phyloP scores from a whole-genome alignment of 805 yeast genomes.

The Wickerhamiella allomyrinae region DNA sequence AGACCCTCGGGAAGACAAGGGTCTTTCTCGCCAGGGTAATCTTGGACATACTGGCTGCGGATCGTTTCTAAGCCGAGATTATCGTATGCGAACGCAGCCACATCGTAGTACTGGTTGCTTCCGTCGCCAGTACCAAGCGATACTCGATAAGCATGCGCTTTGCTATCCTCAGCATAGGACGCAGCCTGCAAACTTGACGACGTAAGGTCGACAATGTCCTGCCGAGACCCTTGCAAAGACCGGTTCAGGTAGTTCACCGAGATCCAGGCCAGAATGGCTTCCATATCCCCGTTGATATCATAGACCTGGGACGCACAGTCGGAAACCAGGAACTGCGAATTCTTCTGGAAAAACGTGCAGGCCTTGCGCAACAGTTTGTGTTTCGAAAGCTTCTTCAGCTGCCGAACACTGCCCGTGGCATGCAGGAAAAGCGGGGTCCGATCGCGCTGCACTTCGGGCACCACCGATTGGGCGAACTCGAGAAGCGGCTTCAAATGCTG shows the following conservation, averaged over 20 bases:
- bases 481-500: constrained; percentile 39
- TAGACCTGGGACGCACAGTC: constrained; percentile 48
- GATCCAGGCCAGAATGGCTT: constrained; percentile 57
- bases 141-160: constrained; percentile 6
- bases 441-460: constrained; percentile 45
- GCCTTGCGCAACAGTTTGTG: constrained; percentile 32
- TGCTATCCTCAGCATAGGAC: background rate
- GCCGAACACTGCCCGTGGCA: constrained; percentile 57
- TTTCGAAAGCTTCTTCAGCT: constrained; percentile 36
- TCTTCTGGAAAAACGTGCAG: constrained; percentile 35
- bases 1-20: constrained; percentile 8
- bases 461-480: constrained; percentile 32
- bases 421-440: constrained; percentile 57
- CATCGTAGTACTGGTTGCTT: constrained; percentile 4
- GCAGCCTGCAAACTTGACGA: constrained; percentile 4
- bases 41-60: constrained; percentile 1
- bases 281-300: constrained; percentile 48
- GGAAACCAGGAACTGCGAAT: constrained; percentile 42
- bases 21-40: background rate
- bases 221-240: constrained; percentile 31
- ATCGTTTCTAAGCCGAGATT: constrained; percentile 2
- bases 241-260: constrained; percentile 44
- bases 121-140: constrained; percentile 4
- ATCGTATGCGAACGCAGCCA: constrained; percentile 5
- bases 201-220: constrained; percentile 17